A percentile compares a stretch with the other conserved stretches of the same genome.
Conservation (phyloP, 164 flowering plant species). For the Vitis cinerea region DNA sequence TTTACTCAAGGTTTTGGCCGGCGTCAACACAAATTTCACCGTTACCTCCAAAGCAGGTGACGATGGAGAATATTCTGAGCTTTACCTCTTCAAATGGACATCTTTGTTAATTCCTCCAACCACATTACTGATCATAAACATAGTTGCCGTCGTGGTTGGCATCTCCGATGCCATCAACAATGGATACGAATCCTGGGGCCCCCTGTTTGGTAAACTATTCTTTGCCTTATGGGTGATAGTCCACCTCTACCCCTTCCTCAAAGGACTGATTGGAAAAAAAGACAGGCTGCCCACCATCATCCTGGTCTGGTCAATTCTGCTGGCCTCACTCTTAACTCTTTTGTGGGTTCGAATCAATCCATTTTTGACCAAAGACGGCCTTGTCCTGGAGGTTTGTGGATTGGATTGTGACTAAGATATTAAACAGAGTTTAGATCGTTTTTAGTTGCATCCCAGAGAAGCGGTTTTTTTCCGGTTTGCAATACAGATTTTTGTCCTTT, state of each 20-base stretch:
- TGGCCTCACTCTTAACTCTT: slow-evolving; percentile 21
- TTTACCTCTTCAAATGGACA: slow-evolving; percentile 48
- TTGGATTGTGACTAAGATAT: slow-evolving; percentile 19
- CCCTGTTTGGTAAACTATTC: slow-evolving; percentile 29
- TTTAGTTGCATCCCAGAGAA: no score
- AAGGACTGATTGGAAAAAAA: slow-evolving; percentile 45
- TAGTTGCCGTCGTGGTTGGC: slow-evolving; percentile 45
- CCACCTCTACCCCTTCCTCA: slow-evolving; percentile 47
- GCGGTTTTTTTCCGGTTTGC: no score
- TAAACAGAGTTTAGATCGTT: no score
- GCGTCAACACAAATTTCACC: slow-evolving; percentile 42
- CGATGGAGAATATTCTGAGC: slow-evolving; percentile 40
- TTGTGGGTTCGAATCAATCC: slow-evolving; percentile 30
- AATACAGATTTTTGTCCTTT: no score
- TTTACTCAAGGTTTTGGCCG: slow-evolving; percentile 43
- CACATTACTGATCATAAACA: slow-evolving; percentile 29
- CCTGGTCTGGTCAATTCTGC: slow-evolving; percentile 26
- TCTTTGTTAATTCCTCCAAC: slow-evolving; percentile 34
- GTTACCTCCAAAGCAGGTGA: slow-evolving; percentile 50
- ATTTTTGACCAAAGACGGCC: slow-evolving; percentile 27
- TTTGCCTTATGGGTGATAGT: slow-evolving; percentile 39
- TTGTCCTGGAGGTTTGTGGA: slow-evolving; percentile 28
- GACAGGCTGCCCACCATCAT: slow-evolving; percentile 42
- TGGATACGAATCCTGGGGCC: slow-evolving; percentile 41
- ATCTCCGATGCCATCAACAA: slow-evolving; percentile 46